phyloP scores from a whole-genome alignment of 176 grass and related monocot species.

The Triticum urartu region DNA sequence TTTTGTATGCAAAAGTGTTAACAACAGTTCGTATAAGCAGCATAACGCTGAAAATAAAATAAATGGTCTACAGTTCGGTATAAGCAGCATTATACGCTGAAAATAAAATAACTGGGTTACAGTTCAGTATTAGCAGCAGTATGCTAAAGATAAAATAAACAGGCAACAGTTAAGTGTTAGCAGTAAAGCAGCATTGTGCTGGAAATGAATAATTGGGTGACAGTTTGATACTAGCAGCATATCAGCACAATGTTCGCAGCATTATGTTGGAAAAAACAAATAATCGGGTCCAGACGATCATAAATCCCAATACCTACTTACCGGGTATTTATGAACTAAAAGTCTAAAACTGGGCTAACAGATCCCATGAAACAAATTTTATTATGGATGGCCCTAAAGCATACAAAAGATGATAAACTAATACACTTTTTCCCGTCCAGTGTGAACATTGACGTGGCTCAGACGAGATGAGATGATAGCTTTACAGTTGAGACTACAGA shows the following conservation, averaged over 20 bases:
- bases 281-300: neutral
- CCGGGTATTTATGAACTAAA: conserved; percentile 12
- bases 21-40: neutral
- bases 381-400: neutral
- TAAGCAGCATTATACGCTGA: neutral
- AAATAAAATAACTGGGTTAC: conserved; percentile 20
- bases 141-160: conserved; percentile 13
- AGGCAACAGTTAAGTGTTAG: neutral
- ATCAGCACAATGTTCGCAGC: neutral
- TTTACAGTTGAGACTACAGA: neutral
- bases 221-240: neutral
- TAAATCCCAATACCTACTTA: conserved; percentile 1
- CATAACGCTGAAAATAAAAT: conserved; percentile 18
- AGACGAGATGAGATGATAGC: conserved; percentile 6
- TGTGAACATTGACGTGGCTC: neutral
- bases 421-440: neutral
- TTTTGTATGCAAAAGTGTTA: conserved; percentile 33
- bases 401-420: neutral
- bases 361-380: neutral
- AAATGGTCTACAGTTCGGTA: neutral
- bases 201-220: neutral
- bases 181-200: neutral
- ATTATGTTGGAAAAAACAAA: neutral
- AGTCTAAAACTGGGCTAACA: neutral
- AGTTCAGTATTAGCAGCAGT: conserved; percentile 6